phyloP scores from a whole-genome alignment of 1,284 basidiomycete species.

The Inonotus hispidus region DNA sequence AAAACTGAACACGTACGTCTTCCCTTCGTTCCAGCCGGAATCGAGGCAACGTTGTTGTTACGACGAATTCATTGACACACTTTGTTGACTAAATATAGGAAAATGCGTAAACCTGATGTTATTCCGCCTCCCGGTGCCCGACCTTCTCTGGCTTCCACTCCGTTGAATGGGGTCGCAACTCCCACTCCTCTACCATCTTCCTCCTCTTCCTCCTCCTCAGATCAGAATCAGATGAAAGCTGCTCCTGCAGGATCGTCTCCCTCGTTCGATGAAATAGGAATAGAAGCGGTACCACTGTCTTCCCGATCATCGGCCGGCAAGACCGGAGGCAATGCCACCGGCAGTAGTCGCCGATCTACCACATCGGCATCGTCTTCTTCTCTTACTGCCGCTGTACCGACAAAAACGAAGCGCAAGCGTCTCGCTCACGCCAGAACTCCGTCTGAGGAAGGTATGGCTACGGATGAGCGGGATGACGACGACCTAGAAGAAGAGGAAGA shows the following conservation, averaged over 20 bases:
- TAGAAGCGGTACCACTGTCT: conserved; percentile 8
- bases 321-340: background rate
- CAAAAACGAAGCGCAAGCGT: conserved; percentile 18
- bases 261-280: background rate
- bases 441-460: conserved; percentile 22
- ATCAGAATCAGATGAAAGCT: background rate
- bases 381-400: background rate
- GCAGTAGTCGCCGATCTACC: conserved; percentile 20
- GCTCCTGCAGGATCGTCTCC: background rate
- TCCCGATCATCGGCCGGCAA: conserved; percentile 11
- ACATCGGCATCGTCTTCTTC: conserved; percentile 18
- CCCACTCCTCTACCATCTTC: conserved; percentile 6
- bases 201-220: background rate
- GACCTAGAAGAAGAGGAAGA: conserved; percentile 57
- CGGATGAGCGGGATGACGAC: conserved; percentile 41
- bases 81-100: conserved; percentile 41
- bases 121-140: conserved; percentile 33
- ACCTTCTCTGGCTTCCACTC: conserved; percentile 30
- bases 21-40: no score
- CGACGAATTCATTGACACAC: conserved; percentile 2
- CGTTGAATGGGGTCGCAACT: conserved; percentile 24
- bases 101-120: conserved; percentile 85
- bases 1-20: conserved; percentile 79
- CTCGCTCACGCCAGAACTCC: conserved; percentile 17
- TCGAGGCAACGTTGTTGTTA: background rate